Conservation (phyloP, 1,284 basidiomycete genomes). For the Athelia psychrophila region DNA sequence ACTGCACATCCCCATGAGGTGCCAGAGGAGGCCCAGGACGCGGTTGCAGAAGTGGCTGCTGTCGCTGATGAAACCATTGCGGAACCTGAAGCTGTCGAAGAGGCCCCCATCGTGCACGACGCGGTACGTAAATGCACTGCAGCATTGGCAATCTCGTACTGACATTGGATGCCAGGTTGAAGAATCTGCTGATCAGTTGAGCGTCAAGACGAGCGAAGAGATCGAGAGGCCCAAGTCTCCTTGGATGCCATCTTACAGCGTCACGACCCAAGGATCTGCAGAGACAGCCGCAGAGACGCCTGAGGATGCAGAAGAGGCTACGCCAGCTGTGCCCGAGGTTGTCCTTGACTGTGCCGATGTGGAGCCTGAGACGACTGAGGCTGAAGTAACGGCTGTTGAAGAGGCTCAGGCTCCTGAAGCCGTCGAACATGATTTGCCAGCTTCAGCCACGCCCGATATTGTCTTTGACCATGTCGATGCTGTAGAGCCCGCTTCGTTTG, state of each 20-base stretch:
- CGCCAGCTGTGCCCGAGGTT: background rate
- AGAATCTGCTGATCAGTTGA: background rate
- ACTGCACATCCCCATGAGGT: too few species aligned
- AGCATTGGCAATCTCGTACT: too few species aligned
- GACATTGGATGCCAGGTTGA: background rate
- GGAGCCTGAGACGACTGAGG: too few species aligned
- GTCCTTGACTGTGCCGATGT: background rate
- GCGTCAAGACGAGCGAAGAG: conserved; percentile 3
- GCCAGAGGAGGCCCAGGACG: too few species aligned
- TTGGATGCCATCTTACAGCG: conserved; percentile 42
- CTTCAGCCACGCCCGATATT: too few species aligned
- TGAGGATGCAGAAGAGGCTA: background rate
- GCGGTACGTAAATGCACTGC: too few species aligned
- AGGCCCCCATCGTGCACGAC: background rate
- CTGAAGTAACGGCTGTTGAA: background rate
- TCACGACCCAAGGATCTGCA: conserved; percentile 33
- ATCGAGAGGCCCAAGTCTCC: conserved; percentile 33
- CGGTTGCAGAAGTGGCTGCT: background rate
- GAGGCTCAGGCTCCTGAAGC: background rate
- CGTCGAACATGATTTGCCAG: background rate
- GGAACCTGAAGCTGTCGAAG: background rate
- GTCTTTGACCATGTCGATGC: background rate
- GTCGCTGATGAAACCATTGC: background rate
- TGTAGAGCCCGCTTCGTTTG: background rate
- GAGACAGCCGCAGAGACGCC: background rate